Base-by-base conservation (phyloP, 2,329 filamentous ascomycete species). In the Aspergillus versicolor region DNA sequence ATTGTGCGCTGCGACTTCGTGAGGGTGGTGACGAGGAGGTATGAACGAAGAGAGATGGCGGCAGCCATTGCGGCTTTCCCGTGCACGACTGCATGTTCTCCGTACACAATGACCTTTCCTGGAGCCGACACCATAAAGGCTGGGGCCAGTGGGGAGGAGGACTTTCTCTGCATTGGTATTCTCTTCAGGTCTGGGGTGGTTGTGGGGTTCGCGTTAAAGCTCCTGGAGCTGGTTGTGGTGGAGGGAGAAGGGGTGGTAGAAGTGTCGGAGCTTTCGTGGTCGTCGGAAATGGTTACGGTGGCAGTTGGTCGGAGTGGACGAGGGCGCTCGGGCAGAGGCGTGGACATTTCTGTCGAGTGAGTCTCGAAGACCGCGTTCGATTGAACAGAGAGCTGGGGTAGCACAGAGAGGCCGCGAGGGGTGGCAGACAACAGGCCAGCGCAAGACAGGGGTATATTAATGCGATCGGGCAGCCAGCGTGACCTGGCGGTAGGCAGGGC, bases 101-200 rank as follows among this genome's bases (percentile, higher is more conserved):
- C 94, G 77, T 93, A 97, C 52, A 97, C 91, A 73, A 99, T 99
- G 70, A 97, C 94, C 75, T 99, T 99, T 62, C 93, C 95, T 0
- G 94, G 94, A 2, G 95, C 93, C 15, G 94, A 97, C 56, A 97
- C 92, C 90, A 99, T 96, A 73, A 99, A 99, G 60, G 92, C 81
- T 43, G 93, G 92, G 77, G 94, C 83, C 79, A 88, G 83, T 1
- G 86, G 84, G 48, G 83, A 83, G 21, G 79, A 81, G 5, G 73
- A 58, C 61, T 80, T 80, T 54, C 76, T 70, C 37, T 61, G 50
- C 60, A 68, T 66, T 19, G 58, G 45, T 43, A 56, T 63, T 38
- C 58, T 61, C 3, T 54, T 49, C 22, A 34, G 46, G 34, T 56
- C 37, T 19, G 52, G n/a, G 11, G 51, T 51, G 15, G 49, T 48